Percentiles rank a stretch among this genome's conserved stretches.
Evolutionary conservation across 805 yeast genomes (phyloP).

Genomic region (Cephaloascus albidus): DNA sequence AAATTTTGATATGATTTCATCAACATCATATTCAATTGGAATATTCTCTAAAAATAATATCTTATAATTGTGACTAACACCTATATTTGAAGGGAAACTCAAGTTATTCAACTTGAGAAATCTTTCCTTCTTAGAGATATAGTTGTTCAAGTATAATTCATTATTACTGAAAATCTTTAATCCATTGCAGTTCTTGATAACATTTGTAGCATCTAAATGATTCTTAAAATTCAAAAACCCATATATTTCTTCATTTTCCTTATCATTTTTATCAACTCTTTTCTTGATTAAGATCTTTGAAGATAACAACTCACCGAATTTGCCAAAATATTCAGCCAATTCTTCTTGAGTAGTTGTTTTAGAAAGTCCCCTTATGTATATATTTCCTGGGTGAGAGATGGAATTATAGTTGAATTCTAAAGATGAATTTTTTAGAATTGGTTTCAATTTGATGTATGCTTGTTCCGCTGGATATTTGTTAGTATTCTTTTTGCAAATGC

Average conservation of each 20-base stretch:
- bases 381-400: conserved; percentile 47
- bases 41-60: conserved; percentile 47
- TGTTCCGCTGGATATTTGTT: neutral
- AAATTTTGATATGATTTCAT: conserved; percentile 32
- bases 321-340: conserved; percentile 11
- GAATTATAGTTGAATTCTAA: conserved; percentile 12
- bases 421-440: neutral
- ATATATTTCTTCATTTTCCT: conserved; percentile 10
- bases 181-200: conserved; percentile 10
- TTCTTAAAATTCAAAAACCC: conserved; percentile 22
- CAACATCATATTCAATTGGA: conserved; percentile 26
- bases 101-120: conserved; percentile 33
- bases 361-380: conserved; percentile 43
- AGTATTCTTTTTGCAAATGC: neutral
- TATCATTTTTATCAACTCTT: conserved; percentile 1
- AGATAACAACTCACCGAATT: conserved; percentile 11
- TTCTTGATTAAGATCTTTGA: conserved; percentile 13
- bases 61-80: conserved; percentile 33
- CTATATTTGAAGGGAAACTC: conserved; percentile 5
- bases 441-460: neutral
- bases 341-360: conserved; percentile 26
- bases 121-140: conserved; percentile 57
- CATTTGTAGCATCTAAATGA: conserved; percentile 21
- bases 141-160: conserved; percentile 47
- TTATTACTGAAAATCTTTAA: conserved; percentile 13